Conservation (phyloP, 2,329 filamentous ascomycete species). For the Ophiocordyceps sinensis region DNA sequence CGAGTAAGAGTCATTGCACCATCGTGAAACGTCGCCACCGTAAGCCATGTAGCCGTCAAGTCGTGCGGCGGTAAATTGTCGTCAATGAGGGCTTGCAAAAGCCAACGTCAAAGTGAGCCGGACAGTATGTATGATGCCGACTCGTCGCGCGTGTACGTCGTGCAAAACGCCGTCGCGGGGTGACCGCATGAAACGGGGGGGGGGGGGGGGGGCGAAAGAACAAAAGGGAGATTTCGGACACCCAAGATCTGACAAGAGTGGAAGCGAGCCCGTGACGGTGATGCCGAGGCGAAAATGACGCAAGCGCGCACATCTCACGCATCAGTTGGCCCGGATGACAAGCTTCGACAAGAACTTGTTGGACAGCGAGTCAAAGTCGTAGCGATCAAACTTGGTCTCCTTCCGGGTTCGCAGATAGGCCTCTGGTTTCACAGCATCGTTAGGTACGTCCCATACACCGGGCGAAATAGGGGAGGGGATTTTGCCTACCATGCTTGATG, state of each 20-base stretch:
- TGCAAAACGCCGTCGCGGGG: constrained; percentile 30
- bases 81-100: constrained; percentile 12
- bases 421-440: constrained; percentile 38
- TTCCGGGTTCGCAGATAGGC: constrained; percentile 69
- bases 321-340: constrained; percentile 80
- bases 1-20: constrained; percentile 10
- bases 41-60: constrained; percentile 15
- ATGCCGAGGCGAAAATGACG: background rate
- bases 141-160: constrained; percentile 12
- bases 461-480: background rate
- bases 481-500: constrained; percentile 64
- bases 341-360: constrained; percentile 97
- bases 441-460: constrained; percentile 4
- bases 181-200: constrained; percentile 17
- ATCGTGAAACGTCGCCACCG: constrained; percentile 21
- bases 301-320: background rate
- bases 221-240: constrained; percentile 14
- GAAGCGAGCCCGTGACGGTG: background rate
- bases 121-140: constrained; percentile 1
- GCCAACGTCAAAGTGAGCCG: background rate
- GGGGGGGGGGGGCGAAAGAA: constrained; percentile 14
- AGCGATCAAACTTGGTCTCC: constrained; percentile 71
- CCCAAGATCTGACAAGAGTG: background rate
- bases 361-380: constrained; percentile 87
- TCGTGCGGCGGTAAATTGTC: constrained; percentile 18